Percentiles rank a stretch among this genome's conserved stretches.
Evolutionary conservation across 2,329 filamentous ascomycete genomes (phyloP).

Genomic region (Whalleya microplaca): DNA sequence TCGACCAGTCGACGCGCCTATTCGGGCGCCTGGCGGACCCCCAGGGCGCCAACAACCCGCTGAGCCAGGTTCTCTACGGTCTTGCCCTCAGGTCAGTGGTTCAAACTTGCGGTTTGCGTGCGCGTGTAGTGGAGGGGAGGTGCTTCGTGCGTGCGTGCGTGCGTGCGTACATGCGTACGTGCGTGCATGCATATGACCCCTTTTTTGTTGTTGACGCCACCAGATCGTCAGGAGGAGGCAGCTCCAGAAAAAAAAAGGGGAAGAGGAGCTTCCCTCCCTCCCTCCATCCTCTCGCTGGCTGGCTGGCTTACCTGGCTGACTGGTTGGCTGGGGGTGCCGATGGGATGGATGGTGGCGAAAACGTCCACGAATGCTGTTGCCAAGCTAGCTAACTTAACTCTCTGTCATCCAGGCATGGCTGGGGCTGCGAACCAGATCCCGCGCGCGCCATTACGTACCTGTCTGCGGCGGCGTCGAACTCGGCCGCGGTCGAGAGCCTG

Average conservation of each 20-base stretch:
- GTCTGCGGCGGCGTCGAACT: constrained; percentile 86
- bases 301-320: too few species aligned
- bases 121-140: too few species aligned
- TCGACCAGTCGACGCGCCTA: constrained; percentile 79
- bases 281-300: too few species aligned
- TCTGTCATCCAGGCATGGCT: constrained; percentile 71
- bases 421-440: constrained; percentile 80
- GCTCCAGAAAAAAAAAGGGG: background rate
- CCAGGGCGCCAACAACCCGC: constrained; percentile 82
- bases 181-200: too few species aligned
- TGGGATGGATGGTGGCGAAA: constrained; percentile 3
- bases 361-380: background rate
- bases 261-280: too few species aligned
- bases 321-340: too few species aligned
- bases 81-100: constrained; percentile 77
- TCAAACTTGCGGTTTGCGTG: too few species aligned
- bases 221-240: background rate
- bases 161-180: too few species aligned
- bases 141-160: too few species aligned
- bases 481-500: constrained; percentile 81
- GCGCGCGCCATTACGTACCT: constrained; percentile 80
- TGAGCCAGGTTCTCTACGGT: constrained; percentile 95
- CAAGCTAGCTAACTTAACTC: constrained; percentile 28
- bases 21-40: constrained; percentile 86
- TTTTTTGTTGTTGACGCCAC: background rate